phyloP scores from a whole-genome alignment of 495 filamentous ascomycete genomes.

The Tuber borchii region DNA sequence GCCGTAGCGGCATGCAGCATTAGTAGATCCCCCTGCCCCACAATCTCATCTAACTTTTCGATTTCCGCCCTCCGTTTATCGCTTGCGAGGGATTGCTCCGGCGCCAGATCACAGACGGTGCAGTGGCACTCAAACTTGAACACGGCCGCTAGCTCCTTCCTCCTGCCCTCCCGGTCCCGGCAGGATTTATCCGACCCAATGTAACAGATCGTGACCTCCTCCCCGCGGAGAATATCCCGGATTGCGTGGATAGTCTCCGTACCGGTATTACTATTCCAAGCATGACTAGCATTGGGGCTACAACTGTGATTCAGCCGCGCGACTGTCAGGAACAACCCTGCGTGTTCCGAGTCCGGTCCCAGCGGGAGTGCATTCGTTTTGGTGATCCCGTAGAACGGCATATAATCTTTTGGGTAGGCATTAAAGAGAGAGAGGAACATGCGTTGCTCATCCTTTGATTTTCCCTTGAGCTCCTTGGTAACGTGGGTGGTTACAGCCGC shows the following conservation, averaged over 20 bases:
- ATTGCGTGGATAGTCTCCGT: conserved; percentile 45
- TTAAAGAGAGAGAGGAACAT: conserved; percentile 47
- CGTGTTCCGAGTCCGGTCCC: conserved; percentile 37
- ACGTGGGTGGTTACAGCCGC: conserved; percentile 33
- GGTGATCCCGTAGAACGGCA: conserved; percentile 43
- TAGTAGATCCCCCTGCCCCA: conserved; percentile 39
- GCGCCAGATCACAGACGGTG: conserved; percentile 42
- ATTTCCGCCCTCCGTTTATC: conserved; percentile 42
- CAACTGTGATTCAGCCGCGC: conserved; percentile 47
- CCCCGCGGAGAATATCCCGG: conserved; percentile 44
- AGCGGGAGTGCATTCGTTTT: conserved; percentile 45
- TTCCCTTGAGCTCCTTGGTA: conserved; percentile 39
- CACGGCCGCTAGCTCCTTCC: conserved; percentile 38
- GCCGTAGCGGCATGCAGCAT: conserved; percentile 33
- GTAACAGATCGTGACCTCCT: conserved; percentile 48
- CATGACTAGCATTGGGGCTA: conserved; percentile 45
- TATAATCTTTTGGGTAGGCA: conserved; percentile 43
- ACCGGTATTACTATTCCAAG: conserved; percentile 43
- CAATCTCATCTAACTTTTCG: conserved; percentile 40
- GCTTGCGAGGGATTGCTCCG: conserved; percentile 33
- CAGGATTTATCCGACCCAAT: conserved; percentile 38
- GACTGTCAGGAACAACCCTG: conserved; percentile 44
- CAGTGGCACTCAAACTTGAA: conserved; percentile 47
- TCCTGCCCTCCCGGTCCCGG: conserved; percentile 16
- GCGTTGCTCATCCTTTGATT: conserved; percentile 44